phyloP scores from a whole-genome alignment of 331 rosid species.

The Pyracantha coccinea region DNA sequence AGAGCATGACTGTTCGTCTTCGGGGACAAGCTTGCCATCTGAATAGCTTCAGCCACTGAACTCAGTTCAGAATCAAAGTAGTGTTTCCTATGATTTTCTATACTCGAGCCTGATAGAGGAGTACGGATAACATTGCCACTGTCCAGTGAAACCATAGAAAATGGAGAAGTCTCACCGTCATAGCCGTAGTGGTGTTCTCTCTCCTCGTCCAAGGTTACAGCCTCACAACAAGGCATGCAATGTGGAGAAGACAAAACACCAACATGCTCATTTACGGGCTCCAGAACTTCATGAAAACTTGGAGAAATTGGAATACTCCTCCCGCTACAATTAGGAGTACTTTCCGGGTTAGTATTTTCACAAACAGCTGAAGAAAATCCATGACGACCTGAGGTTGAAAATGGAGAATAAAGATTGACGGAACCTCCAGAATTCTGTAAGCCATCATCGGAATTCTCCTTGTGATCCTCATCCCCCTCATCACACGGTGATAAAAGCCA shows the following conservation, averaged over 20 bases:
- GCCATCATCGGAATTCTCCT: conserved; percentile 21
- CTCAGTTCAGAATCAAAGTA: conserved; percentile 26
- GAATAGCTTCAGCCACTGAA: conserved; percentile 32
- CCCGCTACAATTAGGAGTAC: no score
- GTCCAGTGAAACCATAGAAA: conserved; percentile 46
- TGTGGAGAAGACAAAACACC: conserved; percentile 30
- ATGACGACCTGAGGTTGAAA: conserved; percentile 31
- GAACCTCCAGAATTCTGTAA: conserved; percentile 26
- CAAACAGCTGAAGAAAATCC: background rate
- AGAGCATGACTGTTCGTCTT: conserved; percentile 17
- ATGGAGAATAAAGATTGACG: conserved; percentile 21
- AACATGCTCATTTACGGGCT: conserved; percentile 27
- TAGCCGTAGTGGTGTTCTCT: conserved; percentile 10
- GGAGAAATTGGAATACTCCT: conserved; percentile 9
- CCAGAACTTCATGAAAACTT: conserved; percentile 30
- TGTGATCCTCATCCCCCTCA: conserved; percentile 36
- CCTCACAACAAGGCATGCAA: conserved; percentile 25
- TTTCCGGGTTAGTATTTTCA: no score
- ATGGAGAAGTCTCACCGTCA: conserved; percentile 45
- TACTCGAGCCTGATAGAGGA: conserved; percentile 55
- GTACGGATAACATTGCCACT: conserved; percentile 75
- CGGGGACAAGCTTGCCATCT: conserved; percentile 28
- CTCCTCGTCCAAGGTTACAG: conserved; percentile 20
- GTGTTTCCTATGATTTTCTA: conserved; percentile 29
- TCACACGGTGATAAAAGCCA: conserved; percentile 65